Evolutionary conservation across 345 rosid species (phyloP), one percentile per base, ranked within the genome.

Genomic region (Nasturtium officinale): DNA sequence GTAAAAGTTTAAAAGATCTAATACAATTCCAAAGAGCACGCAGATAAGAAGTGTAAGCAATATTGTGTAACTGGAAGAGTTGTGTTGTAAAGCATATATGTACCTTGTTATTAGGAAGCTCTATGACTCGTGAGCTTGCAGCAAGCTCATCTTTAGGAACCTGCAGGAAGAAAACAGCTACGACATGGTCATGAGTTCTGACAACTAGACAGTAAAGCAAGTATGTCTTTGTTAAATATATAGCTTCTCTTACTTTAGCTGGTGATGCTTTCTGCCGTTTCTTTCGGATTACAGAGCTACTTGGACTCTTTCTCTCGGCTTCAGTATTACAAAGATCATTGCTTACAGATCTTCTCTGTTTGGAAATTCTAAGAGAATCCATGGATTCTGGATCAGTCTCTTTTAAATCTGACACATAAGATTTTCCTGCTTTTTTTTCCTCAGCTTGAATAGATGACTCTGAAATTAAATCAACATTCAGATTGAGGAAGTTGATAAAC

Each of bases 191-290:
- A 85, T 72, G 63, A 69, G 47, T 64, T 69, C 77, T 78, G 70
- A 57, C 20, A 66, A 67, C 37, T 68, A 21, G 70, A 53, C 26
- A 53, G 70, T 53, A 67, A 70, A 15, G 53, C 38, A 47, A 65
- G 42, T 33, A 25, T 9, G 50, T 20, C 28, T 30, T 25, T 47
- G 69, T 32, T 57, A 52, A 73, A 65, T n/a, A 74, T n/a, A 55
- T 7, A 67, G 73, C 35, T 65, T 66, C 73, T 65, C 75, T 80
- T 85, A 87, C 88, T 76, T 85, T 86, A 72, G 78, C 59, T 45
- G 88, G 89, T 51, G 78, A 81, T 66, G 79, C 72, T 79, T 86
- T 85, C 69, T 80, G 87, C 79, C 91, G 86, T 76, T 82, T 84
- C 73, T 82, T 86, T 52, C 79, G 79, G 47, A 63, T 73, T 72